Percentiles rank a stretch among this genome's conserved stretches.
Evolutionary conservation across 164 flowering plant genomes (phyloP).

Genomic region (Buxus sempervirens): DNA sequence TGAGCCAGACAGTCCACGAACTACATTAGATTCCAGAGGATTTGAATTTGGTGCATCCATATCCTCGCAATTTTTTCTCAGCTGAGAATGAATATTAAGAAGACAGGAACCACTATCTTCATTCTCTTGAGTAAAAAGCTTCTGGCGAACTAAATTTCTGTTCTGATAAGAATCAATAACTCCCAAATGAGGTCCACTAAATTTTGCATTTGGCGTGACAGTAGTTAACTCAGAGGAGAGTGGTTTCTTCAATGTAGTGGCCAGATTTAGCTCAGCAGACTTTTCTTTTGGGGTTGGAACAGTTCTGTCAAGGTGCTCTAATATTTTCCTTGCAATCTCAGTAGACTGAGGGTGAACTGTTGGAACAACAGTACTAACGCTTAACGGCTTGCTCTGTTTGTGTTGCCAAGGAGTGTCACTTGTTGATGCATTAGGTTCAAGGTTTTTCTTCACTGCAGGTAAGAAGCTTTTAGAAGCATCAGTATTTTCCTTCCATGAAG

Average conservation of each 20-base stretch:
- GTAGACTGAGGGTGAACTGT: conserved; percentile 51
- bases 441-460: conserved; percentile 34
- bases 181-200: conserved; percentile 10
- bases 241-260: conserved; percentile 42
- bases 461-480: conserved; percentile 20
- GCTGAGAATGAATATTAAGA: conserved; percentile 14
- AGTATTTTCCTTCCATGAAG: conserved; percentile 24
- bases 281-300: conserved; percentile 59
- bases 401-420: conserved; percentile 29
- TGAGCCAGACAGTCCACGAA: conserved; percentile 7
- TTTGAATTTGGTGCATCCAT: conserved; percentile 20
- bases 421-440: conserved; percentile 30
- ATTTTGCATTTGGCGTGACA: conserved; percentile 11
- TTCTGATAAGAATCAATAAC: conserved; percentile 17
- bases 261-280: conserved; percentile 57
- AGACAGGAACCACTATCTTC: conserved; percentile 21
- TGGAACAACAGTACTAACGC: conserved; percentile 26
- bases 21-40: conserved; percentile 18
- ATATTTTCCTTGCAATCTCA: conserved; percentile 59
- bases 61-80: conserved; percentile 19
- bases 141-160: conserved; percentile 6
- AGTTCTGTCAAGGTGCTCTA: conserved; percentile 75
- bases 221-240: conserved; percentile 27
- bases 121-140: conserved; percentile 19
- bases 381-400: conserved; percentile 16